These are phyloP conservation scores for Candida easanensis DNA, from an alignment of 805 yeast genomes.

Conservation along the genomic window DNA sequence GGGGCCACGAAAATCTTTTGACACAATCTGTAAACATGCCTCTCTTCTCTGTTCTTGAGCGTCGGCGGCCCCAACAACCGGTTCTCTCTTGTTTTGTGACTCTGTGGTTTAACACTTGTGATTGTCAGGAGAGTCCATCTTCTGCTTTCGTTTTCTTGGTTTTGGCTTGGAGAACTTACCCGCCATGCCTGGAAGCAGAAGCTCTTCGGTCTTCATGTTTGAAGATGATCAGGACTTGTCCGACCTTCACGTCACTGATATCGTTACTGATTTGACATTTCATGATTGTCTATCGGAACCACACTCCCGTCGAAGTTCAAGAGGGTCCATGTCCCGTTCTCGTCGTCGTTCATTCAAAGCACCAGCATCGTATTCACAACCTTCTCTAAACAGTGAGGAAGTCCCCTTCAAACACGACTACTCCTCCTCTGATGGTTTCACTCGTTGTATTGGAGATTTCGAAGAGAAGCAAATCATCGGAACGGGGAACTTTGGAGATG, in stretches of 20 bases:
- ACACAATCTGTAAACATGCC: too few relatives aligned
- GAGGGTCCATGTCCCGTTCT: not conserved
- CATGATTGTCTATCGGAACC: too few relatives aligned
- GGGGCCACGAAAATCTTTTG: too few relatives aligned
- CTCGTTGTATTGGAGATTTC: conserved; percentile 48
- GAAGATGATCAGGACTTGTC: not conserved
- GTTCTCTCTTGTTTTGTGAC: too few relatives aligned
- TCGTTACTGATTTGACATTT: too few relatives aligned
- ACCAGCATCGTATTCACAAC: conserved; percentile 17
- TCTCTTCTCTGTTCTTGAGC: too few relatives aligned
- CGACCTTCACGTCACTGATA: too few relatives aligned
- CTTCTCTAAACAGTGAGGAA: conserved; percentile 16
- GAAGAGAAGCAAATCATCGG: conserved; percentile 73
- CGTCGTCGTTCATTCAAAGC: conserved; percentile 8
- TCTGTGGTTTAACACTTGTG: too few relatives aligned
- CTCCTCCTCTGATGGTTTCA: conserved; percentile 8
- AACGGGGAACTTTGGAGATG: conserved; percentile 86
- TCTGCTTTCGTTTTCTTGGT: too few relatives aligned
- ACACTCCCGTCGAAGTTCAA: not conserved
- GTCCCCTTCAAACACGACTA: conserved; percentile 14
- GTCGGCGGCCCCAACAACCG: too few relatives aligned
- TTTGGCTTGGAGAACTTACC: too few relatives aligned
- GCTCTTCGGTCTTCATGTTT: not conserved
- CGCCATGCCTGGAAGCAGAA: not conserved
- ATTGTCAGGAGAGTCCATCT: too few relatives aligned